Base-by-base conservation (phyloP, 108 stramenopile species). In the Skeletonema tropicum region DNA sequence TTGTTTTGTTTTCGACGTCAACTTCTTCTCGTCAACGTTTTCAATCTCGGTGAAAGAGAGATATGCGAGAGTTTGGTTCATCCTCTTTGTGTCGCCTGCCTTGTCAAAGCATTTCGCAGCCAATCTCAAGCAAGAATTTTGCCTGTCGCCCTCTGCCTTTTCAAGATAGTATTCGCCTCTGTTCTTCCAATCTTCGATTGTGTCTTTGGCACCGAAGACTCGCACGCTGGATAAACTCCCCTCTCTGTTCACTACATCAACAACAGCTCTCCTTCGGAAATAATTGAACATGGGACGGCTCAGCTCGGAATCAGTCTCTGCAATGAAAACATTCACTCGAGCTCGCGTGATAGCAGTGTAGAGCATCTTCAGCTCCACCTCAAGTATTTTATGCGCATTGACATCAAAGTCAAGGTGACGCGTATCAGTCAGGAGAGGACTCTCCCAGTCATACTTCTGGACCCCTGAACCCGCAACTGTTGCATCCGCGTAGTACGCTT, bases 31-130 rank as follows among this genome's bases (percentile, higher is more conserved):
- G 14, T 78, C 71, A 31, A 45, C 33, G 1, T 79, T 61, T 75
- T 84, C 78, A 31, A 84, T 71, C 32, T 79, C 74, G 13, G 68
- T 58, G 55, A 75, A 84, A 48, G 73, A 42, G 6, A 79, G 38
- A 55, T 66, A 80, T n/a, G 83, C 78, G 3, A 79, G 52, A 12
- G 83, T 71, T 42, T 62, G 66, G 17, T 76, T 69, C 23, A 48
- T 38, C 48, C 73, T 68, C 32, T 79, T 80, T 26, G 35, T 60
- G 17, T 84, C 83, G 8, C 74, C 79, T 65, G 78, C 67, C 29
- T 80, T 84, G 25, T 84, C 78, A 52, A 84, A 84, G 35, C 83
- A 84, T 38, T 75, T 79, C 15, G 83, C 83, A 29, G 83, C 83
- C 46, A 84, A 74, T 12, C 83, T 17, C 13, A 84, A 48, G 32